Conservation (phyloP, 257 asterid species). For the Craterostigma plantagineum region DNA sequence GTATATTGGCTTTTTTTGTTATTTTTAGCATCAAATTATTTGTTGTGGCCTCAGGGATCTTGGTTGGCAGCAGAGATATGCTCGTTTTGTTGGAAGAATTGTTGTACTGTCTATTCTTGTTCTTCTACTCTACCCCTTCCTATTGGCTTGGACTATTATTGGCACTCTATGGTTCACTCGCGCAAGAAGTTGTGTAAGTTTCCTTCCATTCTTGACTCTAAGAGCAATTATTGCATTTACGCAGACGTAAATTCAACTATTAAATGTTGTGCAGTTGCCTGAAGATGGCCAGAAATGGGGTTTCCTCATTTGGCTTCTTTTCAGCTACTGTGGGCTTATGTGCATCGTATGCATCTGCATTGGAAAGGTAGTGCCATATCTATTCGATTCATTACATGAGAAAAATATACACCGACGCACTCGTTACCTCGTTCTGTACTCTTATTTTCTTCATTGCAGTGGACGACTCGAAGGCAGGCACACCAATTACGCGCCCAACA, state of each 20-base stretch:
- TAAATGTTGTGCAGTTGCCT: slow-evolving; percentile 70
- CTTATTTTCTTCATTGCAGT: slow-evolving; percentile 26
- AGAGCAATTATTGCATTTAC: no score
- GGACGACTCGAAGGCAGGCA: slow-evolving; percentile 78
- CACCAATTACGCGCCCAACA: slow-evolving; percentile 82
- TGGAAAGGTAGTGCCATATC: slow-evolving; percentile 53
- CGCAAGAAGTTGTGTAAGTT: slow-evolving; percentile 61
- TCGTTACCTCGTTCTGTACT: background rate
- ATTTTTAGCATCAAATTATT: no score
- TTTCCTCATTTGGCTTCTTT: slow-evolving; percentile 87
- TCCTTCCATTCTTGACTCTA: no score
- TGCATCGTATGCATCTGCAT: slow-evolving; percentile 64
- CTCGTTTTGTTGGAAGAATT: slow-evolving; percentile 72
- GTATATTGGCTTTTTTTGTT: no score
- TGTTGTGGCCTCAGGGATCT: slow-evolving; percentile 43
- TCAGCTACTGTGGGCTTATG: slow-evolving; percentile 89
- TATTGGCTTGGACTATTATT: slow-evolving; percentile 67
- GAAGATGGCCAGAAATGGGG: slow-evolving; percentile 99
- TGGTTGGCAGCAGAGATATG: slow-evolving; percentile 82
- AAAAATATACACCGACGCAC: background rate
- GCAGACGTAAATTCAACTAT: slow-evolving; percentile 7
- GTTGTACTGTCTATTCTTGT: slow-evolving; percentile 70
- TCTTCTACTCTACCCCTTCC: slow-evolving; percentile 71
- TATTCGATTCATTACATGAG: slow-evolving; percentile 4
- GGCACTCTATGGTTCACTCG: slow-evolving; percentile 86